Evolutionary conservation across 495 filamentous ascomycete genomes (phyloP).

Genomic region (Lepidopterella palustris): DNA sequence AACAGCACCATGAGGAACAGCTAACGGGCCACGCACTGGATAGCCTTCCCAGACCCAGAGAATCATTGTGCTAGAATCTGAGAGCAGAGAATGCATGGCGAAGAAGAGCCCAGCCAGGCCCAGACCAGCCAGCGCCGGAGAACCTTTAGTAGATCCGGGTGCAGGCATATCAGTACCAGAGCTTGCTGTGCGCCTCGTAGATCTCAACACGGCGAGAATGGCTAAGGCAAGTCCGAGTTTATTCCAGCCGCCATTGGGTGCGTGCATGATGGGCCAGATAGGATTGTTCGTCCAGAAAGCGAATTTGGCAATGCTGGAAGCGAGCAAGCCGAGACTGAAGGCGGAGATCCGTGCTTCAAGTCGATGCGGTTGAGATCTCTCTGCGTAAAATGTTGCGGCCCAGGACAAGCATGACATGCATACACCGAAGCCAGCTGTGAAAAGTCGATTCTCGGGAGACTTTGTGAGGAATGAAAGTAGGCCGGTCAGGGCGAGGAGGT

Average conservation of each 20-base stretch:
- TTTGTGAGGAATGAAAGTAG: constrained; percentile 73
- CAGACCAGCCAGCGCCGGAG: constrained; percentile 62
- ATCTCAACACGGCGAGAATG: constrained; percentile 58
- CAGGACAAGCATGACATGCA: constrained; percentile 71
- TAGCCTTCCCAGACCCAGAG: constrained; percentile 99
- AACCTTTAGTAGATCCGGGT: constrained; percentile 48
- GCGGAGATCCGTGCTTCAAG: constrained; percentile 77
- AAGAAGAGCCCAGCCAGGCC: constrained; percentile 84
- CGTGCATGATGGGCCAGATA: constrained; percentile 90
- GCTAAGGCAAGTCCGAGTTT: constrained; percentile 72
- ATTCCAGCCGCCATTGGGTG: constrained; percentile 87
- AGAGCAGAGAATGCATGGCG: constrained; percentile 85
- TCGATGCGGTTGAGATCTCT: constrained; percentile 62
- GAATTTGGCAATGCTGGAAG: constrained; percentile 86
- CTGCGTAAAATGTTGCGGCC: constrained; percentile 71
- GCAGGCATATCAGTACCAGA: constrained; percentile 22
- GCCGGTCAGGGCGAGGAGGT: constrained; percentile 70
- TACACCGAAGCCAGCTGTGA: constrained; percentile 72
- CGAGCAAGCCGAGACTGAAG: constrained; percentile 74
- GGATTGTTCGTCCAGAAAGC: constrained; percentile 96
- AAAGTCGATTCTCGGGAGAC: constrained; percentile 69
- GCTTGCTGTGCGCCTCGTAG: constrained; percentile 32
- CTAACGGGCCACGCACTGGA: constrained; percentile 81
- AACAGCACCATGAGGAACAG: constrained; percentile 78
- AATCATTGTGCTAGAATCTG: constrained; percentile 98